Percentiles rank a stretch among this genome's conserved stretches.
These are phyloP conservation scores for Cupressus sempervirens DNA, from an alignment of 75 land plant genomes.

Conservation along the genomic window DNA sequence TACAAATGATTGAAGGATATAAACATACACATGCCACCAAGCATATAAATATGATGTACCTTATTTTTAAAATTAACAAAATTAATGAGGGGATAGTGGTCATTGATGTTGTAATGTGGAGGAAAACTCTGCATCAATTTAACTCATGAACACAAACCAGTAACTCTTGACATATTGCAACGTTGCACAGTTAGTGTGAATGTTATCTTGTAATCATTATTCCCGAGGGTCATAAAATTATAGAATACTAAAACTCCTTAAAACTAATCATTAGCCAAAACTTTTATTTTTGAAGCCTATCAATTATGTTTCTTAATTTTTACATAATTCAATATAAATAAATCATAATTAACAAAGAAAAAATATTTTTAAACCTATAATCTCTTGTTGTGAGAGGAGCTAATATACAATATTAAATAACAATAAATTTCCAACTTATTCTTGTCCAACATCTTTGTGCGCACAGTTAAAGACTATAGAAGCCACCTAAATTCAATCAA, in stretches of 20 bases:
- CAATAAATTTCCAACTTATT: no score
- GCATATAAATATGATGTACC: background rate
- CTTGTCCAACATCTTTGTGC: no score
- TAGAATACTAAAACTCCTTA: background rate
- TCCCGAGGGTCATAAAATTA: background rate
- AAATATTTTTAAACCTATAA: no score
- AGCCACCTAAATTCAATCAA: no score
- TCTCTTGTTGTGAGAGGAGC: no score
- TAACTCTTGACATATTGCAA: conserved; percentile 92
- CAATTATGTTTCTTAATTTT: background rate
- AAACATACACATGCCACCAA: background rate
- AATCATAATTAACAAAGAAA: background rate
- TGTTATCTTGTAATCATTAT: conserved; percentile 48
- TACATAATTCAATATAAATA: background rate
- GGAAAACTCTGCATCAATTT: conserved; percentile 75
- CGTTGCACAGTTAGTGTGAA: conserved; percentile 93
- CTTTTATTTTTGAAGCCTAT: no score
- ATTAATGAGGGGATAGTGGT: background rate
- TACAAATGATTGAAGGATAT: background rate
- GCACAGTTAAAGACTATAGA: no score
- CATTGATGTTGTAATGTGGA: conserved; percentile 74
- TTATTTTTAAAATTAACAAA: no score
- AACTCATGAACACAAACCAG: conserved; percentile 77
- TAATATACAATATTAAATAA: no score
- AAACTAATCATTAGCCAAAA: no score